Conservation (phyloP, 164 flowering plant species). For the Amborella trichopoda region DNA sequence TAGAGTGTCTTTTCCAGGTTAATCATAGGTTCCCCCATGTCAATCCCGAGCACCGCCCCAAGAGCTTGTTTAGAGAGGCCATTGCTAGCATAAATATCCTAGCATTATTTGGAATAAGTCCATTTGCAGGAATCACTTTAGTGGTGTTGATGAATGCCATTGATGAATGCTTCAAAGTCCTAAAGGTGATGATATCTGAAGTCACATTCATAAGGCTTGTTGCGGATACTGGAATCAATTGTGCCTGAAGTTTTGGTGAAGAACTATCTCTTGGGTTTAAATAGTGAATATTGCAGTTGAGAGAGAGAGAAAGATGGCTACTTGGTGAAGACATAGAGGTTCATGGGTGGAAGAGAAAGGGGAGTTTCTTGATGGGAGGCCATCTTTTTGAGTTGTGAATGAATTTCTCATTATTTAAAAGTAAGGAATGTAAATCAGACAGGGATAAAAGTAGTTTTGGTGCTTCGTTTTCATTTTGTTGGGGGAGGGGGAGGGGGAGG, state of each 20-base stretch:
- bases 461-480: too few species aligned
- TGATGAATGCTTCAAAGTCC: constrained; percentile 37
- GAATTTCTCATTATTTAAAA: too few species aligned
- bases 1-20: constrained; percentile 34
- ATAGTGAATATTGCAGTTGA: constrained; percentile 46
- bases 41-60: constrained; percentile 60
- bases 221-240: constrained; percentile 16
- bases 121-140: constrained; percentile 55
- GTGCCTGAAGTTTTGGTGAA: constrained; percentile 30
- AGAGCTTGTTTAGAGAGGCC: constrained; percentile 28
- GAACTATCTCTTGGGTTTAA: constrained; percentile 33
- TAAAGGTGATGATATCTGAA: constrained; percentile 31
- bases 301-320: constrained; percentile 18
- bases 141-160: constrained; percentile 72
- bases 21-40: constrained; percentile 52
- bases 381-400: too few species aligned
- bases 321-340: constrained; percentile 67
- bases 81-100: constrained; percentile 2
- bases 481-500: too few species aligned
- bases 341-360: too few species aligned
- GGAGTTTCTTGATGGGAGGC: too few species aligned
- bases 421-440: too few species aligned
- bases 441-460: too few species aligned
- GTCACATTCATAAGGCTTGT: constrained; percentile 44
- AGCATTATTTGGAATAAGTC: constrained; percentile 33